These are phyloP conservation scores for Afroboletus lepidellus DNA, from an alignment of 1,284 basidiomycete species.

Conservation along the genomic window DNA sequence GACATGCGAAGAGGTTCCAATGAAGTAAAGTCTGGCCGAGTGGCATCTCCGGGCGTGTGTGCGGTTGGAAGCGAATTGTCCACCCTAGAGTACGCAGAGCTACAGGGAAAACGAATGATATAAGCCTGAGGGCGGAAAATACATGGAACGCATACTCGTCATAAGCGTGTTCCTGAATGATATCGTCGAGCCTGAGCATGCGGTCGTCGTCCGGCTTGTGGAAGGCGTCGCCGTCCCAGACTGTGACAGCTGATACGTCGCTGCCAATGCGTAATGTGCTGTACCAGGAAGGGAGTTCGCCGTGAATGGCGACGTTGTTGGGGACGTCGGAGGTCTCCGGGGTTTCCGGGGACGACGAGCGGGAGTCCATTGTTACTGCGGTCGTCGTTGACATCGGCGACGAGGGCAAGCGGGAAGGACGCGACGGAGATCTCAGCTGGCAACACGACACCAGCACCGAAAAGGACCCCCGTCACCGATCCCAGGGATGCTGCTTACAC, in stretches of 20 bases:
- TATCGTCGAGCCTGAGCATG: constrained; percentile 65
- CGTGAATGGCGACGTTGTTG: constrained; percentile 48
- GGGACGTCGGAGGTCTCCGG: constrained; percentile 59
- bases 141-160: constrained; percentile 54
- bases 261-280: constrained; percentile 42
- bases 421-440: background rate
- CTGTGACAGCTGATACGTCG: constrained; percentile 34
- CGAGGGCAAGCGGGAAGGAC: constrained; percentile 5
- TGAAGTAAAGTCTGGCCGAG: constrained; percentile 5
- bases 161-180: constrained; percentile 68
- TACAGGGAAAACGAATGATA: constrained; percentile 8
- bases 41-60: constrained; percentile 8
- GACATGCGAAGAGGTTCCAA: constrained; percentile 15
- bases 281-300: constrained; percentile 61
- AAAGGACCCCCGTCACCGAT: constrained; percentile 15
- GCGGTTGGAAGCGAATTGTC: constrained; percentile 17
- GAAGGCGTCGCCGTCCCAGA: constrained; percentile 33
- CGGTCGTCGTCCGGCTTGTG: constrained; percentile 48
- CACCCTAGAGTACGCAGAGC: constrained; percentile 21
- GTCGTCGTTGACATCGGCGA: constrained; percentile 53
- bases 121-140: background rate
- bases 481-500: constrained; percentile 23
- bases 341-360: constrained; percentile 67
- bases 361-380: constrained; percentile 55
- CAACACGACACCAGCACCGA: constrained; percentile 1